Conservation (phyloP, 208 protist species). For the Polymyxa betae region DNA sequence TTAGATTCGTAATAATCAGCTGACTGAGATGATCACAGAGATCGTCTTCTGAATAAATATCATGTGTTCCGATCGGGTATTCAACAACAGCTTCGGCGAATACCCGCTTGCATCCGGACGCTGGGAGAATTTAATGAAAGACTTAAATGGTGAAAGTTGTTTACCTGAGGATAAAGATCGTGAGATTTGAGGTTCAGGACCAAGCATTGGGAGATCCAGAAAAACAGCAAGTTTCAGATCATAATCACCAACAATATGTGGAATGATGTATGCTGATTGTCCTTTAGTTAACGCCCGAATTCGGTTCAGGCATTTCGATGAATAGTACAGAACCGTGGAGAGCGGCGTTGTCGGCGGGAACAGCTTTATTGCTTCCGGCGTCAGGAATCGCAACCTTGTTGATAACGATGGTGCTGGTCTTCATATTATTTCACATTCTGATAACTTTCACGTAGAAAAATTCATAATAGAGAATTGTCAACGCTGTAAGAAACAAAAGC, state of each 20-base stretch:
- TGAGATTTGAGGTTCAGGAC: not conserved
- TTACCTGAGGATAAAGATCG: slow-evolving; percentile 58
- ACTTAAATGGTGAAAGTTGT: not conserved
- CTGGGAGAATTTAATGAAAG: not conserved
- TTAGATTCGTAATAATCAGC: slow-evolving; percentile 51
- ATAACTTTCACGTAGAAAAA: too few species aligned
- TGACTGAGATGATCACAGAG: not conserved
- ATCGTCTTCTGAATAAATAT: slow-evolving; percentile 48
- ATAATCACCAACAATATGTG: slow-evolving; percentile 41
- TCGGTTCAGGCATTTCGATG: slow-evolving; percentile 17
- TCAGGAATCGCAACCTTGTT: not conserved
- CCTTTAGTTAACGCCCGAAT: slow-evolving; percentile 9
- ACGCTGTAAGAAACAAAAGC: too few species aligned
- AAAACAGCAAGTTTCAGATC: slow-evolving; percentile 44
- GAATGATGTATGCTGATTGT: slow-evolving; percentile 41
- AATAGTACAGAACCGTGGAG: slow-evolving; percentile 19
- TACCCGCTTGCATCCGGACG: slow-evolving; percentile 49
- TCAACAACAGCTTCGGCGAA: slow-evolving; percentile 52
- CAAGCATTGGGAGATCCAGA: slow-evolving; percentile 48
- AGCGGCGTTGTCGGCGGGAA: not conserved
- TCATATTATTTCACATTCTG: too few species aligned
- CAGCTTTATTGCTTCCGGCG: not conserved
- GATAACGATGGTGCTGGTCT: not conserved
- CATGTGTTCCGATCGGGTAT: slow-evolving; percentile 56
- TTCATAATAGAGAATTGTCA: too few species aligned